Evolutionary conservation across 192 early-diverging fungal species (phyloP).

Genomic region (Coemansia sp.): DNA sequence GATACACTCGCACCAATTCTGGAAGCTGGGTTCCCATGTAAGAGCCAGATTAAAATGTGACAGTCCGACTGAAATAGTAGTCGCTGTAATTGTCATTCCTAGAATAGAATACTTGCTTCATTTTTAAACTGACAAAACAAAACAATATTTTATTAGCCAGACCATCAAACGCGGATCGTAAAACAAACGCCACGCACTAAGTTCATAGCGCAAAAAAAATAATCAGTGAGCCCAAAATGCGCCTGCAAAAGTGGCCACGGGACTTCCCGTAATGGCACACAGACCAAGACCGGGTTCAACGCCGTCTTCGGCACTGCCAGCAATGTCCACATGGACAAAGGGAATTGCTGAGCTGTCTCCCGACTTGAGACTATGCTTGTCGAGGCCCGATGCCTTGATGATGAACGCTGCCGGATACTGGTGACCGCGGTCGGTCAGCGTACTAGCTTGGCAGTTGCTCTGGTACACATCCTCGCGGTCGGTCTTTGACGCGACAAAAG

Average conservation of each 20-base stretch:
- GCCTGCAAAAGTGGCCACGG: conserved; percentile 70
- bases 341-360: conserved; percentile 59
- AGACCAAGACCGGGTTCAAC: conserved; percentile 64
- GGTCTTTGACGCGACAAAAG: conserved; percentile 59
- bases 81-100: neutral
- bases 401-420: conserved; percentile 86
- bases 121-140: neutral
- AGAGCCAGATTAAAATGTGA: neutral
- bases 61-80: neutral
- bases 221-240: conserved; percentile 59
- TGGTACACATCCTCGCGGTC: conserved; percentile 81
- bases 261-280: conserved; percentile 68
- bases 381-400: conserved; percentile 71
- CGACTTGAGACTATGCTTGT: conserved; percentile 65
- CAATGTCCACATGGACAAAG: conserved; percentile 86
- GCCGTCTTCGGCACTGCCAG: conserved; percentile 72
- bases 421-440: conserved; percentile 74
- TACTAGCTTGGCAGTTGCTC: conserved; percentile 72
- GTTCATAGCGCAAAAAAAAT: neutral
- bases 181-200: neutral
- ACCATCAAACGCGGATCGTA: neutral
- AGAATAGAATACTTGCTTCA: too few species aligned
- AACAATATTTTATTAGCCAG: neutral
- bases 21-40: neutral
- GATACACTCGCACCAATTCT: neutral